Base-by-base conservation (phyloP, 495 filamentous ascomycete genomes). In the Aspergillus mulundensis region DNA sequence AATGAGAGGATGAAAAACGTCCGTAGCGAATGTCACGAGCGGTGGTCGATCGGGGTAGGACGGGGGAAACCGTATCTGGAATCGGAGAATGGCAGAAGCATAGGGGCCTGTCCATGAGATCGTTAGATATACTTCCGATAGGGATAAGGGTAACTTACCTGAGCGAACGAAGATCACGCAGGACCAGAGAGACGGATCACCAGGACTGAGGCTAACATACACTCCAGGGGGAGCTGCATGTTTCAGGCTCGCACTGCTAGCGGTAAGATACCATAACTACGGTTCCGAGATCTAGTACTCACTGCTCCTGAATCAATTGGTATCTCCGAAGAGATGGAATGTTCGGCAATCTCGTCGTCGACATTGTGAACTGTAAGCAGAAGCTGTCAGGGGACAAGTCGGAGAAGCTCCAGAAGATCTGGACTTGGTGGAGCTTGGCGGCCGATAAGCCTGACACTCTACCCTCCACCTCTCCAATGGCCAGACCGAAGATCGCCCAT, bases 1-100 rank as follows among this genome's bases (percentile, higher is more conserved):
- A 63, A 97, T 84, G 23, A 98, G 79, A 12, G 93, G 94, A 70
- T 98, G 93, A 69, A 96, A 98, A 50, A 97, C 85, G 61, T 97
- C 93, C 41, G 88, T 94, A 24, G 82, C 77, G 68, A 98, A 95
- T 39, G 85, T 92, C 46, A 98, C 84, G 5, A 90, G 76, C 6
- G 94, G 94, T 39, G 94, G 89, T 7, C 87, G 71, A 30, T 77
- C 71, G 5, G 94, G 94, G 65, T 96, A 97, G 23, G 77, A 77
- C 58, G 86, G 73, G 8, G 94, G 90, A 66, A 97, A 97, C 48
- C 84, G 84, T 60, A 98, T 84, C 57, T 89, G 85, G 74, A 97
- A 96, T 53, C 92, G 89, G 55, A 98, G 82, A 52, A 96, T 82
- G 23, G 92, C 90, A 30, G 87, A 84, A 28, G 89, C 81, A 74